phyloP scores from a whole-genome alignment of 2,329 filamentous ascomycete genomes.

The Penicillium sp. region DNA sequence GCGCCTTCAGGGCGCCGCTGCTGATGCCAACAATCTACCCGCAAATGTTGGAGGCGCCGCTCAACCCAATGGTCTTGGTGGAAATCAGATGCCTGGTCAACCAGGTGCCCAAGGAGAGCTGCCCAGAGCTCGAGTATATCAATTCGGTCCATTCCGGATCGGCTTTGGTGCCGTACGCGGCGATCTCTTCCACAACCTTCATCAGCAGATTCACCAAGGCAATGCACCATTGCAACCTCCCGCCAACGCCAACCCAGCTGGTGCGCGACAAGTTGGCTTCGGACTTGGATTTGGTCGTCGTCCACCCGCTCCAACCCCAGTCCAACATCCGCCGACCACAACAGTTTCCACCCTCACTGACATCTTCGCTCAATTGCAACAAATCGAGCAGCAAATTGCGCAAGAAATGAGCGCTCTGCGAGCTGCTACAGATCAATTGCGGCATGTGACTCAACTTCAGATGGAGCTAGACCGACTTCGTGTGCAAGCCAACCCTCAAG shows the following conservation, averaged over 20 bases:
- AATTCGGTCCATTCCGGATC: conserved; percentile 73
- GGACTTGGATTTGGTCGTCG: conserved; percentile 46
- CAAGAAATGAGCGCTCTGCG: conserved; percentile 67
- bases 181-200: conserved; percentile 66
- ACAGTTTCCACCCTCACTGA: conserved; percentile 27
- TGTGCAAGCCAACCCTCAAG: conserved; percentile 41
- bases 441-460: conserved; percentile 67
- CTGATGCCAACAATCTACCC: conserved; percentile 27
- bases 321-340: conserved; percentile 13
- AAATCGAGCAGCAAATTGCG: conserved; percentile 69
- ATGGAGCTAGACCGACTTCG: conserved; percentile 69
- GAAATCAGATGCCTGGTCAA: conserved; percentile 43
- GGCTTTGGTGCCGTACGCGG: conserved; percentile 66
- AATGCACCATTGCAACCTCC: conserved; percentile 44
- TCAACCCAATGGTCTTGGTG: conserved; percentile 35
- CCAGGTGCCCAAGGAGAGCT: conserved; percentile 40
- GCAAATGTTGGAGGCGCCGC: conserved; percentile 27
- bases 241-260: conserved; percentile 34
- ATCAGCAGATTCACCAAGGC: conserved; percentile 61
- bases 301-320: conserved; percentile 21
- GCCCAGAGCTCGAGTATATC: conserved; percentile 63
- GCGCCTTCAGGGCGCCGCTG: conserved; percentile 36
- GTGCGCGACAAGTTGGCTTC: conserved; percentile 43
- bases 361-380: conserved; percentile 63
- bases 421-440: conserved; percentile 66